Evolutionary conservation across 352 stramenopile genomes (phyloP).

Genomic region (Globisporangium nagaii): DNA sequence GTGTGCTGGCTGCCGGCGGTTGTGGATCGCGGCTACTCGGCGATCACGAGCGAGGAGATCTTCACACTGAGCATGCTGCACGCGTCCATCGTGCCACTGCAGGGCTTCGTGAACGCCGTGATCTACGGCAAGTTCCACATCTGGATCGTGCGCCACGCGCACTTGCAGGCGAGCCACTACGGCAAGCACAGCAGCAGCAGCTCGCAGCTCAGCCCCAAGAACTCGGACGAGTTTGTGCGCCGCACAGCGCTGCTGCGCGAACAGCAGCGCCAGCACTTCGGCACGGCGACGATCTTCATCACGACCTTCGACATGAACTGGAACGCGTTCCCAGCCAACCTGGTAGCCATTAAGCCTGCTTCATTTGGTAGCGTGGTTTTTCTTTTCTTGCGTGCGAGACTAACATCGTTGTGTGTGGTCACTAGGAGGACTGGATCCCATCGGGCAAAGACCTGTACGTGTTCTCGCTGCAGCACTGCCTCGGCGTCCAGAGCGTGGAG

Average conservation of each 20-base stretch:
- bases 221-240: constrained; percentile 32
- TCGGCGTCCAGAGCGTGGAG: constrained; percentile 59
- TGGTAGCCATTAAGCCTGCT: constrained; percentile 19
- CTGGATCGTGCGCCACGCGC: constrained; percentile 63
- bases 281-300: constrained; percentile 72
- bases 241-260: constrained; percentile 32
- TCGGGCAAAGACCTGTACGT: constrained; percentile 75
- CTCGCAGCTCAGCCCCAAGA: constrained; percentile 35
- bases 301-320: constrained; percentile 84
- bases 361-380: neutral
- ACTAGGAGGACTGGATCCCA: constrained; percentile 67
- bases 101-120: constrained; percentile 81
- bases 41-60: constrained; percentile 45
- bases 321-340: constrained; percentile 50
- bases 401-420: neutral
- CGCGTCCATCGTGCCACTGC: constrained; percentile 70
- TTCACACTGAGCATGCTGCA: constrained; percentile 69
- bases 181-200: constrained; percentile 17
- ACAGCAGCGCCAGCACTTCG: constrained; percentile 52
- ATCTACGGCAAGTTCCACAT: constrained; percentile 86
- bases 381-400: too few species aligned
- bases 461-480: constrained; percentile 74
- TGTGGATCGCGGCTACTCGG: constrained; percentile 53
- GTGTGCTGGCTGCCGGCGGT: constrained; percentile 76
- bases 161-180: constrained; percentile 28